Conservation (phyloP, 768 basidiomycete genomes). For the Boletus bicolor region DNA sequence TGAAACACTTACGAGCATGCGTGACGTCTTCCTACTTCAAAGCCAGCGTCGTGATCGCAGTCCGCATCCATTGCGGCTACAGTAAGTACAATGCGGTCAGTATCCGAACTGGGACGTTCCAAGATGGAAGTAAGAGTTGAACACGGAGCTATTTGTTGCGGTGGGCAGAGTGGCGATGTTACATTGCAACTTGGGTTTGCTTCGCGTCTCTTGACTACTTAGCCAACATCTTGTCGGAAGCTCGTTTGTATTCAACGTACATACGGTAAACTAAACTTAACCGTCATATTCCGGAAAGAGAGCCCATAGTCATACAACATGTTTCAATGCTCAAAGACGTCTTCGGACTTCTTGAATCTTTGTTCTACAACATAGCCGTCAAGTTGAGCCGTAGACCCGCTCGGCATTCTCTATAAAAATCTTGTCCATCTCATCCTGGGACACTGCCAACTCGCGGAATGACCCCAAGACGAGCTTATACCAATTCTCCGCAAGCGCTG, state of each 20-base stretch:
- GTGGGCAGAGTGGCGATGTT: background rate
- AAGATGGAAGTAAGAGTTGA: background rate
- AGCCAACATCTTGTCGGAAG: background rate
- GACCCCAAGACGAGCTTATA: constrained; percentile 78
- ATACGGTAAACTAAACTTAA: background rate
- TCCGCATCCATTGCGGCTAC: constrained; percentile 7
- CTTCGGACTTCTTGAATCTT: background rate
- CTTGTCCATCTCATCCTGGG: constrained; percentile 72
- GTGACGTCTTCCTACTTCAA: constrained; percentile 32
- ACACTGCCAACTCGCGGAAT: constrained; percentile 74
- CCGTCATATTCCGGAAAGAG: background rate
- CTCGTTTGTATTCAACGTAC: background rate
- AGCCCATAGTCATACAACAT: background rate
- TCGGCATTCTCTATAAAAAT: constrained; percentile 60
- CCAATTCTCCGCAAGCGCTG: constrained; percentile 64
- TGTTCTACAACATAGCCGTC: background rate
- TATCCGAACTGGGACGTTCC: background rate
- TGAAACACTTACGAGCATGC: constrained; percentile 36
- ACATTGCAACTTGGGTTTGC: constrained; percentile 9
- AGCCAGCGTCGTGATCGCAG: constrained; percentile 26
- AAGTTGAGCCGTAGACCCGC: constrained; percentile 36
- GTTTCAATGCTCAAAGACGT: background rate
- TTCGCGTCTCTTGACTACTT: constrained; percentile 4
- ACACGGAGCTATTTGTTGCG: background rate
- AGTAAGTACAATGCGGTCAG: background rate